Evolutionary conservation across 169 alveolate genomes (phyloP), one percentile per base, ranked within the genome.

Genomic region (Eimeria falciformis): DNA sequence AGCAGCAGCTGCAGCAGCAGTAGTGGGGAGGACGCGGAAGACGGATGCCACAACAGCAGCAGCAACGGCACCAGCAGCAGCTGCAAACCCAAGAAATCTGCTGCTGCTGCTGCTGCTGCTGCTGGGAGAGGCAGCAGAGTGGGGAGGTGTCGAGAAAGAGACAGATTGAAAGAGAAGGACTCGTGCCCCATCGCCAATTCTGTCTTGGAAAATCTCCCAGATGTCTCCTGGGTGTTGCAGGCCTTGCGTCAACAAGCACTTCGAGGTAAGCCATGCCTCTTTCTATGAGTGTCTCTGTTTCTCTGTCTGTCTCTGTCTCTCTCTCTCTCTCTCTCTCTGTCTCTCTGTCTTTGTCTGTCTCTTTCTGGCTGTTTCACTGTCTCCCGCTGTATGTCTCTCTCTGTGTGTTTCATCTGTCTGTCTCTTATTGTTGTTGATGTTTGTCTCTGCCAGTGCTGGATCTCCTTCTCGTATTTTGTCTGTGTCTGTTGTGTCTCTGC

Each of bases 1-100:
- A 68, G 47, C 79, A 33, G 43, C 53, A 9, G 79, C 79, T 25
- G 53, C 53, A 68, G 79, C 79, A 68, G 79, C 79, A 27, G 79
- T n/a, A 21, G n/a, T 5, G 79, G 7, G 47, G 79, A 7, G 53
- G 21, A 9, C 79, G 79, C 79, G 47, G 79, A n/a, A 58, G 71
- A 21, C 18, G 71, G 71, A 14, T 68, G 50, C 12, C 4, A n/a
- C 40, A 4, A 21, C 50, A 5, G 47, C 40, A 6, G 79, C 79
- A 21, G 43, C 50, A 21, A 21, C 7, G 40, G 40, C 50, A 6
- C 21, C 47, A 25, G 50, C 79, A 25, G 79, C 79, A 23, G 47
- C 79, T 5, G 79, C 43, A 21, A n/a, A 29, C 7, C 47, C 43
- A 23, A 62, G 29, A 21, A 9, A 21, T 11, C 75, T 62, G 25